Evolutionary conservation across 2,329 filamentous ascomycete genomes (phyloP), one percentile per base, ranked within the genome.

Genomic region (Sarocladium kiliense): DNA sequence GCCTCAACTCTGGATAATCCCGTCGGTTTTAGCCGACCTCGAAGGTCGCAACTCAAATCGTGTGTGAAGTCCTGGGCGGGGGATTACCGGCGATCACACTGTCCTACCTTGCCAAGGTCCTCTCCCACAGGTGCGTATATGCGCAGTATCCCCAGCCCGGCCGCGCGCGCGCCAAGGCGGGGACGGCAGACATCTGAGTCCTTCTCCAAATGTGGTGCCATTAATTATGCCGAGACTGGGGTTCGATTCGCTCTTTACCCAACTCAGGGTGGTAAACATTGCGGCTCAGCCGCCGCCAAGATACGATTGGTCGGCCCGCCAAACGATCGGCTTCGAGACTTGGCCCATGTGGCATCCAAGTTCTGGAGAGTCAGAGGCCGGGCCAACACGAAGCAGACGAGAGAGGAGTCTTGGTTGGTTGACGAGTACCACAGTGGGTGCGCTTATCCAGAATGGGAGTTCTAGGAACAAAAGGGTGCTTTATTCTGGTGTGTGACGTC

Each of bases 401-500:
- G 41, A 3, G 7, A 25, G 6, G 21, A 9, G 41, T 44, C 18
- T 21, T 30, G 23, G 44, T 47, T 47, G 44, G 23, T 30, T 47
- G 44, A n/a, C 21, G 23, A 30, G 44, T 7, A 19, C 21, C 30
- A 36, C 11, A 51, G 10, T 34, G 26, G 44, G n/a, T 18, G 27
- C 27, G 18, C 47, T 47, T 47, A 12, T 6, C 44, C 44, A 11
- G n/a, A 34, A 34, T 23, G 11, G 30, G 47, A 23, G 12, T 23
- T 18, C 26, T 51, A 32, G 21, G 47, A 51, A 51, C 27, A 36
- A 32, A 51, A 18, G n/a, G 26, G 27, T 36, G 27, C 12, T 51
- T 19, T 51, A 51, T 51, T 51, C n/a, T 23, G 14, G n/a, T 49
- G 47, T 36, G 47, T 51, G 30, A 32, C 26, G 18, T 36, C 47